phyloP scores from a whole-genome alignment of 1,284 basidiomycete genomes.

The Phaffia rhodozyma region DNA sequence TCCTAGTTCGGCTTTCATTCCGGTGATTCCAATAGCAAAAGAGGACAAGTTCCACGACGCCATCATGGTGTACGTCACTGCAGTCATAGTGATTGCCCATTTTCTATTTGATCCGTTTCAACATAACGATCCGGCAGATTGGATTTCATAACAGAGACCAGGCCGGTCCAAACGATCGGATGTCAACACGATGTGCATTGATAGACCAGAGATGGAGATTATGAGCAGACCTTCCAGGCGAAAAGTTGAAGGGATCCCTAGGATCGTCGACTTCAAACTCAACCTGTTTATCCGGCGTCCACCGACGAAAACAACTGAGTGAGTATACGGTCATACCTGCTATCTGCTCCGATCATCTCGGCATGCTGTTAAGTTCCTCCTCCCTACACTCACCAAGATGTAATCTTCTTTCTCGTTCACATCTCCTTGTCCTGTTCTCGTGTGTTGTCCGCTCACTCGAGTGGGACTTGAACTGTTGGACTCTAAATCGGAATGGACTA shows the following conservation, averaged over 20 bases:
- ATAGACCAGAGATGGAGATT: no score
- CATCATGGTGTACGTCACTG: conserved; percentile 1
- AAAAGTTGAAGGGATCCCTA: conserved; percentile 8
- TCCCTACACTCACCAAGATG: no score
- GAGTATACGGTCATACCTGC: no score
- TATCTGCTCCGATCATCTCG: no score
- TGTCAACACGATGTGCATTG: not conserved
- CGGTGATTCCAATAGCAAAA: conserved; percentile 1
- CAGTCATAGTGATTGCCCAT: conserved; percentile 1
- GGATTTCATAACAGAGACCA: not conserved
- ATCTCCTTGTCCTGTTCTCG: no score
- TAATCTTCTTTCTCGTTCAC: no score
- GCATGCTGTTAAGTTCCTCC: no score
- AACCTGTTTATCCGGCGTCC: not conserved
- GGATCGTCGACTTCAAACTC: conserved; percentile 9
- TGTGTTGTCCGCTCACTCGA: no score
- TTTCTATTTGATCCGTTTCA: not conserved
- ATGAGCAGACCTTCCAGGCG: not conserved
- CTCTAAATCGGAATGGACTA: no score
- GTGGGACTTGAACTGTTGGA: no score
- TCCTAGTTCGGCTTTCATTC: not conserved
- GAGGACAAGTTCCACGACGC: conserved; percentile 6
- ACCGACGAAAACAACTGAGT: no score
- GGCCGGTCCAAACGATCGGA: not conserved
- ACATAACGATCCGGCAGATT: no score